A percentile compares a stretch with the other conserved stretches of the same genome.
phyloP scores from a whole-genome alignment of 768 basidiomycete genomes.

The Kwoniella dendrophila region DNA sequence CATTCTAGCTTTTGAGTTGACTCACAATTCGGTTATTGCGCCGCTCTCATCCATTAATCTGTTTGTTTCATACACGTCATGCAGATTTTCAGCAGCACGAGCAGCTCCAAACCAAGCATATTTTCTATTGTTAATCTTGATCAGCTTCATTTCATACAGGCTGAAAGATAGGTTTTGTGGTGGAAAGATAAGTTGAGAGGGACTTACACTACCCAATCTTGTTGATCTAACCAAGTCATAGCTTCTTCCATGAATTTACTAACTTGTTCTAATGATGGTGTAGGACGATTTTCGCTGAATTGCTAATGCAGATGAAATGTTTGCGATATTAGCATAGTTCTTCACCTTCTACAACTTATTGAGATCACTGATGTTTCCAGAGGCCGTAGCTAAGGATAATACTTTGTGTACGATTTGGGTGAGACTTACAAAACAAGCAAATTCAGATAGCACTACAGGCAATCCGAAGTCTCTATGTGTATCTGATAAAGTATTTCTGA shows the following conservation, averaged over 20 bases:
- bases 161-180: too few species aligned
- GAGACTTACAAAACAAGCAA: slow-evolving; percentile 27
- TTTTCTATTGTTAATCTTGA: slow-evolving; percentile 12
- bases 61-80: slow-evolving; percentile 28
- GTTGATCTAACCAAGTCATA: slow-evolving; percentile 28
- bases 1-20: too few species aligned
- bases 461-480: slow-evolving; percentile 20
- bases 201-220: slow-evolving; percentile 27
- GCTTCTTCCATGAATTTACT: slow-evolving; percentile 23
- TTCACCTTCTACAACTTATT: not conserved
- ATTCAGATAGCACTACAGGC: slow-evolving; percentile 28
- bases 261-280: slow-evolving; percentile 9
- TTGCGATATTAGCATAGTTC: not conserved
- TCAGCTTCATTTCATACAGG: too few species aligned
- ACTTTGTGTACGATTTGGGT: too few species aligned
- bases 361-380: too few species aligned
- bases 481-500: slow-evolving; percentile 13
- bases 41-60: slow-evolving; percentile 26
- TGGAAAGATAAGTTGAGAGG: not conserved
- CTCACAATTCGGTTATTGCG: slow-evolving; percentile 18
- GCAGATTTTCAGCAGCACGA: slow-evolving; percentile 9
- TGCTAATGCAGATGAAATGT: too few species aligned
- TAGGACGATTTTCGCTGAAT: not conserved
- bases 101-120: slow-evolving; percentile 36
- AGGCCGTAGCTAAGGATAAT: too few species aligned